Conservation (phyloP, 139 green algal genomes). For the Tetraselmis chui region DNA sequence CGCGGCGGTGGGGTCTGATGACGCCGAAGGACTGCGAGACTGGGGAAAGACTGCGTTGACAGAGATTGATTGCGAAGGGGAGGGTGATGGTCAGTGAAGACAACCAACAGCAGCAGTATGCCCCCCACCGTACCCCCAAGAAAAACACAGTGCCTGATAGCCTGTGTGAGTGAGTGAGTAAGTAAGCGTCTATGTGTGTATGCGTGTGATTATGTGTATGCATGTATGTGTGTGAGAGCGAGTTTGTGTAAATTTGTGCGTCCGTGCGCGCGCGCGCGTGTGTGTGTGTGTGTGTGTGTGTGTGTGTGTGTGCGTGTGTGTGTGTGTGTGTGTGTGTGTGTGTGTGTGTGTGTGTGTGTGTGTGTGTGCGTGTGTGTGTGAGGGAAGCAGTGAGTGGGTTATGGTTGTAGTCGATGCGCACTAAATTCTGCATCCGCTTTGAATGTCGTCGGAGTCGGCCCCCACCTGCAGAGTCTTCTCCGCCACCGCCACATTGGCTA, state of each 20-base stretch:
- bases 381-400: neutral
- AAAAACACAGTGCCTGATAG: too few species aligned
- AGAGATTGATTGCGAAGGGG: neutral
- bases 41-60: slow-evolving; percentile 47
- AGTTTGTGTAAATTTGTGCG: too few species aligned
- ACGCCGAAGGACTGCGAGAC: slow-evolving; percentile 67
- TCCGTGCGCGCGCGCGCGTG: too few species aligned
- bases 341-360: neutral
- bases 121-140: too few species aligned
- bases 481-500: slow-evolving; percentile 21
- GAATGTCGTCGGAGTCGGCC: too few species aligned
- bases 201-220: neutral
- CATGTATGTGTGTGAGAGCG: neutral
- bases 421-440: too few species aligned
- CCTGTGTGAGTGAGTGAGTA: neutral
- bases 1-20: slow-evolving; percentile 60
- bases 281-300: neutral
- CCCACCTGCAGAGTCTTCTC: slow-evolving; percentile 42
- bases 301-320: neutral
- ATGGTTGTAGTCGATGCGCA: too few species aligned
- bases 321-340: neutral
- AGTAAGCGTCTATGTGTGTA: neutral
- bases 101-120: too few species aligned
- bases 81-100: neutral
- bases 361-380: neutral